Conservation (phyloP, 2,329 filamentous ascomycete genomes). For the Ceratocystis huliohia region DNA sequence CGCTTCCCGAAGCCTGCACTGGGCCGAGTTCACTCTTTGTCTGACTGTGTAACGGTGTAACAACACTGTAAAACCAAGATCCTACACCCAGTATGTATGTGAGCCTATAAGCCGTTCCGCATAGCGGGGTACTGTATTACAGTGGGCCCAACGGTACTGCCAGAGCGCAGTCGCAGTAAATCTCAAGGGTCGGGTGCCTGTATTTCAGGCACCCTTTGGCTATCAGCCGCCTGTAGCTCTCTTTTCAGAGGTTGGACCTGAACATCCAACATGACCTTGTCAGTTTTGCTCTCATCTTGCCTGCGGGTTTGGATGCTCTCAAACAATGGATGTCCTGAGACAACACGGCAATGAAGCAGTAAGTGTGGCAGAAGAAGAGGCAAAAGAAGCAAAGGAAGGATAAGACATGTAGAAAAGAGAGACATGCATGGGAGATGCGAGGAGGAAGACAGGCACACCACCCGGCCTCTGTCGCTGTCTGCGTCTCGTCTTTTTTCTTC, state of each 20-base stretch:
- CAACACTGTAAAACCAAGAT: neutral
- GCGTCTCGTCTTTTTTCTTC: too few species aligned
- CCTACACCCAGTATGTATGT: neutral
- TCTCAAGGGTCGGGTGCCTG: too few species aligned
- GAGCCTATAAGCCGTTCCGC: neutral
- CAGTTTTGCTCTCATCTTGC: too few species aligned
- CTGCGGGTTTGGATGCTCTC: neutral
- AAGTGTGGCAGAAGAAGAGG: neutral
- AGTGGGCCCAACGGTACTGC: neutral
- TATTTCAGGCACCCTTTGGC: neutral
- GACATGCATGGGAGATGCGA: too few species aligned
- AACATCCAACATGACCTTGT: neutral
- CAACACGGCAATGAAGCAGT: slow-evolving; percentile 1
- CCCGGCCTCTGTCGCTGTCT: too few species aligned
- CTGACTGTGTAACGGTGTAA: slow-evolving; percentile 1
- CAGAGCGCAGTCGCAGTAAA: neutral
- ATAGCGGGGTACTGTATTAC: neutral
- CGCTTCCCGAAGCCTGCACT: neutral
- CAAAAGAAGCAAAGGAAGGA: neutral
- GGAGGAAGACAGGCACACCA: too few species aligned
- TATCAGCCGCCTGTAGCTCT: neutral
- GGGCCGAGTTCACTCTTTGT: neutral
- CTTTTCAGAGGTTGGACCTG: neutral
- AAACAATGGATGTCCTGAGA: neutral
- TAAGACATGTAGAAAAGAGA: neutral